phyloP scores from a whole-genome alignment of 1,139 yeast genomes.

The Saccharomyces hybrid region DNA sequence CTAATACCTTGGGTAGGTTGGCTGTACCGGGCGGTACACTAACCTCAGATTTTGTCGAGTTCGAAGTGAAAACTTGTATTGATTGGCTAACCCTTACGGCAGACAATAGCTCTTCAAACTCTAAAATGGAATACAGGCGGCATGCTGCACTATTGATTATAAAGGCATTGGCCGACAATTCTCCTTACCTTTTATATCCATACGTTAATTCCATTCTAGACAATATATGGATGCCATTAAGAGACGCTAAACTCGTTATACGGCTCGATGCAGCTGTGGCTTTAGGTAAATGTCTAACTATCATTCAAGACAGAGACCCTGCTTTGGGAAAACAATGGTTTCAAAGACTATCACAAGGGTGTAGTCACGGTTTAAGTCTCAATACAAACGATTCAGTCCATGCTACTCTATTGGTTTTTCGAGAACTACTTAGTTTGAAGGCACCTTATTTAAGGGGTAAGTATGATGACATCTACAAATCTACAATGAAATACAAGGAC shows the following conservation, averaged over 20 bases:
- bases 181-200: constrained; percentile 75
- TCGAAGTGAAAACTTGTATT: constrained; percentile 79
- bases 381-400: constrained; percentile 65
- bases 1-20: constrained; percentile 75
- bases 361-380: constrained; percentile 42
- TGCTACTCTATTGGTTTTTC: constrained; percentile 74
- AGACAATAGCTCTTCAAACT: constrained; percentile 38
- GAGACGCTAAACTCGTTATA: constrained; percentile 68
- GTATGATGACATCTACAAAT: constrained; percentile 72
- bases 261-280: constrained; percentile 82
- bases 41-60: constrained; percentile 88
- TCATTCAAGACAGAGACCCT: constrained; percentile 73
- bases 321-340: constrained; percentile 69
- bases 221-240: constrained; percentile 77
- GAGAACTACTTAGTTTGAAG: constrained; percentile 64
- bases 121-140: constrained; percentile 73
- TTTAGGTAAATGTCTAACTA: constrained; percentile 65
- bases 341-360: constrained; percentile 56
- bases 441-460: constrained; percentile 62
- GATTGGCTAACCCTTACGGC: constrained; percentile 72
- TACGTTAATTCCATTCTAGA: constrained; percentile 74
- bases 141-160: constrained; percentile 87
- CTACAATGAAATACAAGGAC: constrained; percentile 65
- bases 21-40: constrained; percentile 85
- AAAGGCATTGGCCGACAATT: constrained; percentile 75